Base-by-base conservation (phyloP, 2,329 filamentous ascomycete species). In the Salinomyces thailandicus region DNA sequence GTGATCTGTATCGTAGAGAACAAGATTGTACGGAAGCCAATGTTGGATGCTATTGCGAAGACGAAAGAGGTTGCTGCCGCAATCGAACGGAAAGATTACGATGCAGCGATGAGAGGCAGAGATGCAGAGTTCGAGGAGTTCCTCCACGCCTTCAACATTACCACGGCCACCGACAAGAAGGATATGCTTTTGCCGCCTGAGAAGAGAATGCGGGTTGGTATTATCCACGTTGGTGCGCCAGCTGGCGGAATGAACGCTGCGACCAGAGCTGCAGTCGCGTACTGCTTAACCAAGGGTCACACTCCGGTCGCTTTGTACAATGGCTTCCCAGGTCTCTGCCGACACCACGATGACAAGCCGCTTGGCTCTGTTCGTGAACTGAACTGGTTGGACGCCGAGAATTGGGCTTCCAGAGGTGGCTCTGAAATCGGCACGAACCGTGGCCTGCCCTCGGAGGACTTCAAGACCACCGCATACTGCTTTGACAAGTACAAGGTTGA, bases 171-270 rank as follows among this genome's bases (percentile, higher is more conserved):
- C 13, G 75, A 85, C 49, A 73, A 87, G 33, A 77, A 82, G 20
- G 68, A 75, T 35, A 66, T 81, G 50, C 63, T 75, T 36, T 65
- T 94, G 15, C 77, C 84, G 0, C 67, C 77, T 38, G 71, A 80
- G 35, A 81, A 89, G 82, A 77, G 80, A 49, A 86, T 96, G 84
- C 79, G 78, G 48, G 84, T 98, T 53, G 91, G 85, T 33, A 94
- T 98, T 55, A 85, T 98, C 62, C 93, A 96, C 53, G 87, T 96
- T 16, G 91, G 91, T 53, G 91, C 91, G 9, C 91, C 91, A 5
- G 91, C 91, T 18, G 91, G 91, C 61, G 91, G 91, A 52, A 96
- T 98, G 84, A 98, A 98, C 62, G 87, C 89, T 18, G 91, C 91
- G 28, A 91, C 93, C 14, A 79, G 91, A 49, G 89, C 85, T 18